Conservation (phyloP, 1,284 basidiomycete genomes). For the Neolentinus lepideus region DNA sequence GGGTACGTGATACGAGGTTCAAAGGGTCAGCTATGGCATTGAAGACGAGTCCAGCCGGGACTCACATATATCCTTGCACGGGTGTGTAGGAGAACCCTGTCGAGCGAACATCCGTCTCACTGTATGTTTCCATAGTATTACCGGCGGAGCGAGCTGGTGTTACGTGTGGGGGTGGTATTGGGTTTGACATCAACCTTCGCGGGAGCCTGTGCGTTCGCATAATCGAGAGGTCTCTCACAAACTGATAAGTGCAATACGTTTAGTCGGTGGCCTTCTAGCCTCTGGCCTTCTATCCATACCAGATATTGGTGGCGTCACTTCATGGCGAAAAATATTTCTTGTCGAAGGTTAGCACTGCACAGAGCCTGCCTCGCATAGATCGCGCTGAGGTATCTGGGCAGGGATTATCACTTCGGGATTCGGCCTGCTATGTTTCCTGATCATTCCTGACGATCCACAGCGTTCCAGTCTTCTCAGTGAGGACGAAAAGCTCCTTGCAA, state of each 20-base stretch:
- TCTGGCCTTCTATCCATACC: slow-evolving; percentile 28
- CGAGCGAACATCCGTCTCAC: not conserved
- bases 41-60: slow-evolving; percentile 24
- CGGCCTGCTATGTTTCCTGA: slow-evolving; percentile 27
- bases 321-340: slow-evolving; percentile 36
- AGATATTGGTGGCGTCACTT: slow-evolving; percentile 25
- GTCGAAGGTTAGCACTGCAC: slow-evolving; percentile 24
- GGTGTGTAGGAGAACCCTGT: slow-evolving; percentile 18
- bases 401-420: slow-evolving; percentile 31
- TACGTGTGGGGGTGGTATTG: slow-evolving; percentile 37
- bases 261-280: slow-evolving; percentile 33
- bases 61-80: slow-evolving; percentile 32
- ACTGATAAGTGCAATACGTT: not conserved
- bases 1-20: slow-evolving; percentile 29
- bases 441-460: slow-evolving; percentile 30
- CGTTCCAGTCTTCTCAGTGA: slow-evolving; percentile 27
- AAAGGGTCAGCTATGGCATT: not conserved
- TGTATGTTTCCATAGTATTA: slow-evolving; percentile 26
- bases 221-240: not conserved
- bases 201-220: slow-evolving; percentile 30
- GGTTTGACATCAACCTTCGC: slow-evolving; percentile 34
- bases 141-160: slow-evolving; percentile 33
- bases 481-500: slow-evolving; percentile 25
- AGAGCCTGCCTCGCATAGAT: not conserved
- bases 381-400: slow-evolving; percentile 11